These are phyloP conservation scores for Fusarium nisikadoi DNA, from an alignment of 2,329 filamentous ascomycete genomes.

Conservation along the genomic window DNA sequence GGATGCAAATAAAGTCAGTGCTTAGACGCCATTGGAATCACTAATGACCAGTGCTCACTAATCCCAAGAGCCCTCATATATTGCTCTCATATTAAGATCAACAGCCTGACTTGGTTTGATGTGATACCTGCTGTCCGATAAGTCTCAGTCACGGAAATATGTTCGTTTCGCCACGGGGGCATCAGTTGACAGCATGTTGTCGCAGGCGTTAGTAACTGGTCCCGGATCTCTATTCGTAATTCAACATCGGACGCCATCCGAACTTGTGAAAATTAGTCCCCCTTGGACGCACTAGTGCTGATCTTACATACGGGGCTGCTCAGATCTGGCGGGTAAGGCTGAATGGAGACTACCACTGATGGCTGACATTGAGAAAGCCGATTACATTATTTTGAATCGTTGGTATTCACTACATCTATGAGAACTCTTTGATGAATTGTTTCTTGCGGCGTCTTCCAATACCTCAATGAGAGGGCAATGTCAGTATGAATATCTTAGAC, in stretches of 20 bases:
- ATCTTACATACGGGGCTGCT: background rate
- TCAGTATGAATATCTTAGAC: too few species aligned
- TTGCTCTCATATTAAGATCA: too few species aligned
- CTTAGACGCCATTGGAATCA: background rate
- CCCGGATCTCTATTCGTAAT: rapidly evolving
- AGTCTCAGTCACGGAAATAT: rapidly evolving
- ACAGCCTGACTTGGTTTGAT: rapidly evolving
- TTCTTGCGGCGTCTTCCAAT: too few species aligned
- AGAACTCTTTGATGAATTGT: rapidly evolving
- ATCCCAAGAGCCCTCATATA: rapidly evolving
- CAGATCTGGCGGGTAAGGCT: background rate
- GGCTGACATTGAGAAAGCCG: rapidly evolving
- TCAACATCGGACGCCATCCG: rapidly evolving
- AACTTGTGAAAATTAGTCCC: too few species aligned
- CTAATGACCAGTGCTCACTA: background rate
- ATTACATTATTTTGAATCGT: too few species aligned
- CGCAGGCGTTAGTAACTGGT: rapidly evolving
- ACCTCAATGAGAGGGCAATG: too few species aligned
- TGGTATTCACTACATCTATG: too few species aligned
- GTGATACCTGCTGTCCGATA: rapidly evolving
- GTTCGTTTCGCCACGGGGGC: rapidly evolving
- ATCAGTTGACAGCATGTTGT: rapidly evolving
- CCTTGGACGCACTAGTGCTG: background rate
- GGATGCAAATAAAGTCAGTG: too few species aligned
- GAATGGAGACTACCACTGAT: rapidly evolving